phyloP scores from a whole-genome alignment of 257 asterid genomes.

The Eucommia ulmoides region DNA sequence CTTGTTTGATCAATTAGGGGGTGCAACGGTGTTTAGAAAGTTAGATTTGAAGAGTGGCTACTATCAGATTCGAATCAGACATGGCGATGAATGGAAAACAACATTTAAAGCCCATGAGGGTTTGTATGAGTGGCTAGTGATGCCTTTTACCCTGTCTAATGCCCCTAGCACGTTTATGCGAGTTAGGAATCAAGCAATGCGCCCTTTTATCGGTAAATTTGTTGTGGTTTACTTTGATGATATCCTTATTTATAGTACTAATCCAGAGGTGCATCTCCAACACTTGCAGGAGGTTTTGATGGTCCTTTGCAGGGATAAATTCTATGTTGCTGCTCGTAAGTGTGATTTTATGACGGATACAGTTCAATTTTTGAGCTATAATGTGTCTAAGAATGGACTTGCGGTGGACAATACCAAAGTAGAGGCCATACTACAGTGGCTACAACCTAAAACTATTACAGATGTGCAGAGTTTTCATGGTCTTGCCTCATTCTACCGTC shows the following conservation, averaged over 20 bases:
- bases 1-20: background rate
- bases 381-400: background rate
- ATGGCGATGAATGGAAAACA: background rate
- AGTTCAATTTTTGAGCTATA: background rate
- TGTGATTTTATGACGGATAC: background rate
- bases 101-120: background rate
- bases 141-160: background rate
- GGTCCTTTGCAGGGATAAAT: background rate
- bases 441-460: background rate
- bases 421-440: background rate
- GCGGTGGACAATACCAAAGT: background rate
- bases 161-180: background rate
- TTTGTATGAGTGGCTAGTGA: background rate
- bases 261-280: background rate
- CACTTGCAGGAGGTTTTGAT: background rate
- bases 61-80: background rate
- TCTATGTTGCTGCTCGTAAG: background rate
- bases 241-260: background rate
- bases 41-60: background rate
- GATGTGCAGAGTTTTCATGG: background rate
- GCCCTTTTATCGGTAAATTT: too few relatives aligned
- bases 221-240: slow-evolving; percentile 3
- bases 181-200: background rate
- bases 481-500: background rate
- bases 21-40: background rate